These are phyloP conservation scores for Hymenoscyphus albidus DNA, from an alignment of 2,329 filamentous ascomycete species.

Conservation along the genomic window DNA sequence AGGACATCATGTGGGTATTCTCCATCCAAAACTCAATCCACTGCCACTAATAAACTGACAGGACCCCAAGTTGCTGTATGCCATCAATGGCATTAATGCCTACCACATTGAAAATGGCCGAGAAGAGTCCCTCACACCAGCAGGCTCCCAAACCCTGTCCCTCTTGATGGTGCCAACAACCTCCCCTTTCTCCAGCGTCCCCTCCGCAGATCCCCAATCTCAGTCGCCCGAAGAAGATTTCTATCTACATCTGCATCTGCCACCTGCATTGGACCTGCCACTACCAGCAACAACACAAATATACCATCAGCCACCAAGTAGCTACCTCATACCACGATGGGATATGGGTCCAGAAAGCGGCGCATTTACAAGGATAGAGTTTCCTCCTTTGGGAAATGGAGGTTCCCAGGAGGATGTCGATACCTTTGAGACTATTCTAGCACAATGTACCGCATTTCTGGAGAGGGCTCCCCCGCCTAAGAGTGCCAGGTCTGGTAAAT, in stretches of 20 bases:
- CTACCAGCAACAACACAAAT: slow-evolving; percentile 95
- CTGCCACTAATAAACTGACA: slow-evolving; percentile 18
- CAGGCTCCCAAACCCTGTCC: slow-evolving; percentile 85
- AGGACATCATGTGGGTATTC: slow-evolving; percentile 31
- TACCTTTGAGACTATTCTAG: slow-evolving; percentile 95
- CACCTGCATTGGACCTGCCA: slow-evolving; percentile 89
- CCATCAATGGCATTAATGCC: slow-evolving; percentile 80
- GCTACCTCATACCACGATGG: slow-evolving; percentile 94
- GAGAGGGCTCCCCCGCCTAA: slow-evolving; percentile 66
- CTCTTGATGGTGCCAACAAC: slow-evolving; percentile 94
- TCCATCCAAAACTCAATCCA: background rate
- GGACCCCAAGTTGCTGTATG: slow-evolving; percentile 64
- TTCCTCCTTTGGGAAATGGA: slow-evolving; percentile 69
- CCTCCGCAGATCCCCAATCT: slow-evolving; percentile 51
- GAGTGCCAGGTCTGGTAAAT: slow-evolving; percentile 21
- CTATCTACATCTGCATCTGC: slow-evolving; percentile 91
- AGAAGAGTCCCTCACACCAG: slow-evolving; percentile 76
- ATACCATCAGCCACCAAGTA: slow-evolving; percentile 88
- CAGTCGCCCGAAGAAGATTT: slow-evolving; percentile 78
- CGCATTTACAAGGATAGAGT: slow-evolving; percentile 90
- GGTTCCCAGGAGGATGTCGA: slow-evolving; percentile 88
- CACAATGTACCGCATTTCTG: slow-evolving; percentile 95
- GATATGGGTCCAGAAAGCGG: slow-evolving; percentile 84
- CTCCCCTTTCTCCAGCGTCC: slow-evolving; percentile 57
- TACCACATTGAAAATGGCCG: slow-evolving; percentile 88